Conservation (phyloP, 1,139 yeast species). For the Suhomyces maxii region DNA sequence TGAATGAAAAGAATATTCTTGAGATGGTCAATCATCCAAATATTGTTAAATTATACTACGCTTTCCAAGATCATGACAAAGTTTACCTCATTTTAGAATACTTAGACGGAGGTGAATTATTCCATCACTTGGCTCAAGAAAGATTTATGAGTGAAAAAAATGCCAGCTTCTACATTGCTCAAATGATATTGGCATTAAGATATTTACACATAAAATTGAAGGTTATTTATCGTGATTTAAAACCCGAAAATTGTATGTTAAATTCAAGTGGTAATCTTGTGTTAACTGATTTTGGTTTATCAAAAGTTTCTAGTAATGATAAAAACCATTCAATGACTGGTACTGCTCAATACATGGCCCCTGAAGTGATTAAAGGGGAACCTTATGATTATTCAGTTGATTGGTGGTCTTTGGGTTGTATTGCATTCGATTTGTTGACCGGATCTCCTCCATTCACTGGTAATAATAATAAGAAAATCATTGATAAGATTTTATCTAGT, state of each 20-base stretch:
- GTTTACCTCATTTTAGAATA: slow-evolving; percentile 81
- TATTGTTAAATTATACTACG: slow-evolving; percentile 84
- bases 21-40: slow-evolving; percentile 69
- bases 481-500: slow-evolving; percentile 67
- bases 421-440: slow-evolving; percentile 79
- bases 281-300: slow-evolving; percentile 88
- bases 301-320: slow-evolving; percentile 62
- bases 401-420: slow-evolving; percentile 97
- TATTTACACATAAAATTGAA: slow-evolving; percentile 75
- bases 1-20: slow-evolving; percentile 45
- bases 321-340: slow-evolving; percentile 75
- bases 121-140: slow-evolving; percentile 66
- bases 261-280: slow-evolving; percentile 79
- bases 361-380: slow-evolving; percentile 83
- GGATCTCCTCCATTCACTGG: slow-evolving; percentile 97
- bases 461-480: slow-evolving; percentile 74
- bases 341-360: slow-evolving; percentile 96
- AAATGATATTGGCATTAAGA: slow-evolving; percentile 76
- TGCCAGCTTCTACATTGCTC: slow-evolving; percentile 83
- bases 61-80: slow-evolving; percentile 82
- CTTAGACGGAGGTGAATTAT: slow-evolving; percentile 91
- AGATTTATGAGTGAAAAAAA: slow-evolving; percentile 61
- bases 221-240: slow-evolving; percentile 86
- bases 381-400: slow-evolving; percentile 88
- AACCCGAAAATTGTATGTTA: slow-evolving; percentile 90